Conservation (phyloP, 106 monocot species). For the Dendrobium officinale region DNA sequence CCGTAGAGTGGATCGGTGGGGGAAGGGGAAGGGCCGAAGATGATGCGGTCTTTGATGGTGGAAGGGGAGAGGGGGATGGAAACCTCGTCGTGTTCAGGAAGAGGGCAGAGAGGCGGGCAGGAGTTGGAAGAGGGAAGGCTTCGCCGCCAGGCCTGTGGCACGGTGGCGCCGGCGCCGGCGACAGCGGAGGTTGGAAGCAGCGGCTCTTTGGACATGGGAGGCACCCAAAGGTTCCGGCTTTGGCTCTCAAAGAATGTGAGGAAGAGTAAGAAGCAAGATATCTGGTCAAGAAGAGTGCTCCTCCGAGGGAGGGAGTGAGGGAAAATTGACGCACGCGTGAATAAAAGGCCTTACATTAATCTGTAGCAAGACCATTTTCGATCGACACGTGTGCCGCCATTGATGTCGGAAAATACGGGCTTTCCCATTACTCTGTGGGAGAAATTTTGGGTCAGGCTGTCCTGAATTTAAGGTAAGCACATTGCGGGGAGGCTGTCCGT, state of each 20-base stretch:
- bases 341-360: no score
- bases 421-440: no score
- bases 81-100: conserved; percentile 50
- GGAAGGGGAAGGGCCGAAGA: conserved; percentile 38
- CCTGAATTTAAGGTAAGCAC: no score
- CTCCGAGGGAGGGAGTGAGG: no score
- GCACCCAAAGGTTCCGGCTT: not conserved
- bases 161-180: not conserved
- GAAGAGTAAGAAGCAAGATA: not conserved
- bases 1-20: conserved; percentile 2
- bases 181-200: not conserved
- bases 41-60: conserved; percentile 48
- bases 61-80: conserved; percentile 21
- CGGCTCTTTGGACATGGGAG: conserved; percentile 6
- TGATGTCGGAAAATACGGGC: no score
- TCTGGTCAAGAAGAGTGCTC: no score
- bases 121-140: not conserved
- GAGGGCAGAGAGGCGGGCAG: conserved; percentile 30
- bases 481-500: no score
- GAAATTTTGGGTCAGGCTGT: no score
- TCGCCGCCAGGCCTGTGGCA: not conserved
- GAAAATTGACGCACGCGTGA: no score
- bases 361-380: no score
- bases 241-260: not conserved
- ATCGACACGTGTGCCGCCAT: no score